Percentiles rank a stretch among this genome's conserved stretches.
Evolutionary conservation across 257 asterid species (phyloP).

Genomic region (Plantago major): DNA sequence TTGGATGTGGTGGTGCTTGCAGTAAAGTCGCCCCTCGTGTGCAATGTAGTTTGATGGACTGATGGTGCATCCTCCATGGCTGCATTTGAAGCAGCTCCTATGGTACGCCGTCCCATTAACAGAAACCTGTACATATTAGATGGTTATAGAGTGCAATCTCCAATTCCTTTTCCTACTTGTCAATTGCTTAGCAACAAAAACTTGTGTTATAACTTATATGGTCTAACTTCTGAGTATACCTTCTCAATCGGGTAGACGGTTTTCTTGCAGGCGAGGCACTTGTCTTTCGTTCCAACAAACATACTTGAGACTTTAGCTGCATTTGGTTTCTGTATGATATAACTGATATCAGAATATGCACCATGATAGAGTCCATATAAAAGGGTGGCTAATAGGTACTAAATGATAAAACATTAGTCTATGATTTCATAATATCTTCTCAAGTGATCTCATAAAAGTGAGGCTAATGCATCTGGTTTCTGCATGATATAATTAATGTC

Average conservation of each 20-base stretch:
- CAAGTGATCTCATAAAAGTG: no score
- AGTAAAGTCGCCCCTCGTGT: conserved; percentile 87
- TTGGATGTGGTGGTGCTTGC: conserved; percentile 96
- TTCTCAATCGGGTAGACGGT: conserved; percentile 90
- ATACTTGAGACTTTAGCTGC: conserved; percentile 68
- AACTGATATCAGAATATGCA: conserved; percentile 8
- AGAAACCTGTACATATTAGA: conserved; percentile 46
- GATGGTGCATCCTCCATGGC: conserved; percentile 91
- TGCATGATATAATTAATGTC: conserved; percentile 12
- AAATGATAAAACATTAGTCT: background rate
- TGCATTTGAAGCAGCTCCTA: conserved; percentile 88
- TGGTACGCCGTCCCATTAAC: conserved; percentile 87
- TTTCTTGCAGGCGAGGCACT: conserved; percentile 70
- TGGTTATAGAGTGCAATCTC: background rate
- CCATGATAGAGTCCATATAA: background rate
- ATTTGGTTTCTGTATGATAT: conserved; percentile 53
- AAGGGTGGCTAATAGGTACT: background rate
- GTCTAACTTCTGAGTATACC: conserved; percentile 34
- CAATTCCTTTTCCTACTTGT: background rate
- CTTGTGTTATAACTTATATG: background rate
- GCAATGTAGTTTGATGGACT: conserved; percentile 96
- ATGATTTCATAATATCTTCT: background rate
- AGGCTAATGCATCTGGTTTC: no score
- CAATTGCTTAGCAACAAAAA: background rate
- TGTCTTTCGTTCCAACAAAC: conserved; percentile 85